Evolutionary conservation across 179 eudicot genomes (phyloP), one percentile per base, ranked within the genome.

Genomic region (Pouteria campechiana): DNA sequence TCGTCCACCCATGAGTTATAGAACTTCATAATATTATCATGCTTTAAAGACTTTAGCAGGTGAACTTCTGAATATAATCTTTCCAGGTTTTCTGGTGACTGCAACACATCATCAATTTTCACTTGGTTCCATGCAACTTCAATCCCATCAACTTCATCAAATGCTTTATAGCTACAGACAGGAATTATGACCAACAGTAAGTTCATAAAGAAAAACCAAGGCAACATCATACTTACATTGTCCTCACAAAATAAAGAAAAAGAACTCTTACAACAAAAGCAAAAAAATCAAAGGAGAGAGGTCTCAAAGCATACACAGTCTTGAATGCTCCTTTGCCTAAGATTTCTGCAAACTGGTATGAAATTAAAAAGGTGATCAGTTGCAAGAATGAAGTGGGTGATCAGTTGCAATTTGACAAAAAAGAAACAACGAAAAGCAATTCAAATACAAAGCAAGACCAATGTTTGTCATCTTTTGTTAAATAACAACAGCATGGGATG

Each of bases 241-340:
- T 17, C 36, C 20, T 30, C 11, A 17, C 25, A 28, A 30, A 38
- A 18, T 14, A 38, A 52, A 19, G 17, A 2, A 13, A 30, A 12
- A 28, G 19, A 9, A 28, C 10, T 16, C 3, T 25, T 18, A 10
- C 34, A 15, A 27, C 30, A 34, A 7, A 0, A 48, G 16, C 37
- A 42, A 17, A 17, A 15, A 42, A 50, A 48, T 17, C n/a, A 27
- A 29, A 32, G 32, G 30, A 15, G n/a, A 31, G 40, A 65, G 46
- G 39, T 46, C 37, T 23, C 37, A 37, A 59, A 47, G 9, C 83
- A 54, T 81, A 84, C 95, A 81, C 87, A 47, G 90, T 77, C 58
- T 84, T 84, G 60, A 67, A 77, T 49, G 95, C 86, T 41, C 92
- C 95, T 60, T 66, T 84, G 55, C 95, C 95, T 54, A 84, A 52